Evolutionary conservation across 1,139 yeast species (phyloP).

Genomic region (Nadsonia commutata): DNA sequence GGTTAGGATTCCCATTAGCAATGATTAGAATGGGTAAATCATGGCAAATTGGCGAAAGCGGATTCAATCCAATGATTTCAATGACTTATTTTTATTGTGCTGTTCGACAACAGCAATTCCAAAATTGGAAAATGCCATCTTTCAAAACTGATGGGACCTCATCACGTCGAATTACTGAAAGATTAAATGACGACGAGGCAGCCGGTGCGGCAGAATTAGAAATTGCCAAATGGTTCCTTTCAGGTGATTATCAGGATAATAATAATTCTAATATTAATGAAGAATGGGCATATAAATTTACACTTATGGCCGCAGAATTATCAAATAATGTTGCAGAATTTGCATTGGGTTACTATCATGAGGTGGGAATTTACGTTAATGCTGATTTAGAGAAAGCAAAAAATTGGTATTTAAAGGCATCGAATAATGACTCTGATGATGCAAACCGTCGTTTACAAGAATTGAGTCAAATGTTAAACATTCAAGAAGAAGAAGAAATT

Average conservation of each 20-base stretch:
- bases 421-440: slow-evolving; percentile 19
- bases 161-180: slow-evolving; percentile 2
- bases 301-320: slow-evolving; percentile 21
- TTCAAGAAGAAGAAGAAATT: neutral
- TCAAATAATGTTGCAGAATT: slow-evolving; percentile 24
- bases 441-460: slow-evolving; percentile 19
- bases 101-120: slow-evolving; percentile 21
- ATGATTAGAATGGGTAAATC: slow-evolving; percentile 27
- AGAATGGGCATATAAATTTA: slow-evolving; percentile 25
- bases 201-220: slow-evolving; percentile 25
- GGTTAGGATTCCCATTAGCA: slow-evolving; percentile 26
- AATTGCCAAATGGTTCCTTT: slow-evolving; percentile 26
- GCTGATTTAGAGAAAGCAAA: slow-evolving; percentile 17
- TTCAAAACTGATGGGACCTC: neutral
- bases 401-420: slow-evolving; percentile 20
- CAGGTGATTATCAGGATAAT: slow-evolving; percentile 6
- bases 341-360: slow-evolving; percentile 27
- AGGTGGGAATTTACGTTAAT: slow-evolving; percentile 24
- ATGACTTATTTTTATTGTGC: slow-evolving; percentile 26
- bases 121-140: neutral
- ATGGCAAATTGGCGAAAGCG: slow-evolving; percentile 24
- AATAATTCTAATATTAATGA: slow-evolving; percentile 20
- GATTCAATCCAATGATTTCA: slow-evolving; percentile 24
- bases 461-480: slow-evolving; percentile 6
- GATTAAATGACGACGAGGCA: slow-evolving; percentile 8